phyloP scores from a whole-genome alignment of 768 basidiomycete genomes.

The Trametes meyenii region DNA sequence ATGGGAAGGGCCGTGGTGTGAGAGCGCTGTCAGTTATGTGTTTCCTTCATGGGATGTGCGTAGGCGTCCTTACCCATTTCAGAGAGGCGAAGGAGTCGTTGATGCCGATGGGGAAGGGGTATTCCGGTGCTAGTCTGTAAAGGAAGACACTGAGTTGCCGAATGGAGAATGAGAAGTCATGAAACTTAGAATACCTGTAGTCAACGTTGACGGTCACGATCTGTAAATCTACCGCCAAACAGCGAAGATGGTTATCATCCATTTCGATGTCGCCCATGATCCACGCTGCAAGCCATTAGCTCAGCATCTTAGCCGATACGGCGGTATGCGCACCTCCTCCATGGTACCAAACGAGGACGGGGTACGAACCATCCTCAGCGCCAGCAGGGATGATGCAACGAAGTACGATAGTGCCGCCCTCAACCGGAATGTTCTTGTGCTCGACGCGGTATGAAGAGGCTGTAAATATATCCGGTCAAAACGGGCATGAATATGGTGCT shows the following conservation, averaged over 20 bases:
- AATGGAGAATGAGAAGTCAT: not conserved
- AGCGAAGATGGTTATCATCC: constrained; percentile 27
- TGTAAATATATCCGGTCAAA: not conserved
- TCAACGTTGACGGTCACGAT: constrained; percentile 27
- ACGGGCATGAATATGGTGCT: not conserved
- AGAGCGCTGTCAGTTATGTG: not conserved
- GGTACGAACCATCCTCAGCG: not conserved
- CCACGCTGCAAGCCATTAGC: not conserved
- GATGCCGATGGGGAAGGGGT: constrained; percentile 27
- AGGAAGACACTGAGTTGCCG: not conserved
- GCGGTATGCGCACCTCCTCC: constrained; percentile 15
- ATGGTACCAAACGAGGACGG: constrained; percentile 17
- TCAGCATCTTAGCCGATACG: not conserved
- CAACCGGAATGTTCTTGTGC: constrained; percentile 16
- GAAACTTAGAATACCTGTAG: constrained; percentile 2
- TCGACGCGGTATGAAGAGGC: not conserved
- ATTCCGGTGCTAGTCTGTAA: constrained; percentile 31
- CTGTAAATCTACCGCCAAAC: constrained; percentile 22
- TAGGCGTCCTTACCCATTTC: constrained; percentile 28
- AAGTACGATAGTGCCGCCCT: constrained; percentile 12
- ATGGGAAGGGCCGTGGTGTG: not conserved
- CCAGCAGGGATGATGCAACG: constrained; percentile 10
- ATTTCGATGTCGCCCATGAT: constrained; percentile 12
- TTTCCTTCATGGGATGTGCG: not conserved
- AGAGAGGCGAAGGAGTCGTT: constrained; percentile 30